phyloP scores from a whole-genome alignment of 257 asterid genomes.

The Paraleonurus japonicus region DNA sequence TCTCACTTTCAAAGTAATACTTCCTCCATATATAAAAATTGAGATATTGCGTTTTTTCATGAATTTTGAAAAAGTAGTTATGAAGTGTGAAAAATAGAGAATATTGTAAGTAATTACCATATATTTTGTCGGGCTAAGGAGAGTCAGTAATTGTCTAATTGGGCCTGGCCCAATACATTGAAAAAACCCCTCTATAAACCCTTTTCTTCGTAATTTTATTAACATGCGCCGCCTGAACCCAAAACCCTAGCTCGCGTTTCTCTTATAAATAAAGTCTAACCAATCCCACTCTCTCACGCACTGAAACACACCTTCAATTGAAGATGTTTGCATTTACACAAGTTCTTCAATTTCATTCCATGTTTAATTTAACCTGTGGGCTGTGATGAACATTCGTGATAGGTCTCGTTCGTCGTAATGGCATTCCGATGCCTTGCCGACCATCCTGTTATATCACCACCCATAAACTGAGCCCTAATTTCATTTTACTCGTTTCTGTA shows the following conservation, averaged over 20 bases:
- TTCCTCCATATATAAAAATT: no score
- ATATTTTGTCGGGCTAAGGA: background rate
- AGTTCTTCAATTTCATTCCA: background rate
- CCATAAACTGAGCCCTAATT: slow-evolving; percentile 47
- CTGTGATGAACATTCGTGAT: slow-evolving; percentile 42
- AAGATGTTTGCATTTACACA: background rate
- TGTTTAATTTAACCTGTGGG: background rate
- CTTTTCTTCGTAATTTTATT: background rate
- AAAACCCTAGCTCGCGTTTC: slow-evolving; percentile 9
- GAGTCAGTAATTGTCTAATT: background rate
- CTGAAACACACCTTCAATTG: no score
- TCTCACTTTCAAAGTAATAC: no score
- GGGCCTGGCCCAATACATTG: background rate
- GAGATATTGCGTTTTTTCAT: no score
- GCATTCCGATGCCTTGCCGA: slow-evolving; percentile 54
- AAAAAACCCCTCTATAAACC: background rate
- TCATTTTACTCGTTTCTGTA: background rate
- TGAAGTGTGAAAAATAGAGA: no score
- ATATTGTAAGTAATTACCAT: no score
- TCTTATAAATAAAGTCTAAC: background rate
- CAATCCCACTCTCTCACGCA: background rate
- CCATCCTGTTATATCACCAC: slow-evolving; percentile 54
- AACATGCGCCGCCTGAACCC: slow-evolving; percentile 21
- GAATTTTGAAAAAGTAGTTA: no score
- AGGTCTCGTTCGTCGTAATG: slow-evolving; percentile 71